Percentiles rank a stretch among this genome's conserved stretches.
phyloP scores from a whole-genome alignment of 2,329 filamentous ascomycete genomes.

The Remersonia thermophila region DNA sequence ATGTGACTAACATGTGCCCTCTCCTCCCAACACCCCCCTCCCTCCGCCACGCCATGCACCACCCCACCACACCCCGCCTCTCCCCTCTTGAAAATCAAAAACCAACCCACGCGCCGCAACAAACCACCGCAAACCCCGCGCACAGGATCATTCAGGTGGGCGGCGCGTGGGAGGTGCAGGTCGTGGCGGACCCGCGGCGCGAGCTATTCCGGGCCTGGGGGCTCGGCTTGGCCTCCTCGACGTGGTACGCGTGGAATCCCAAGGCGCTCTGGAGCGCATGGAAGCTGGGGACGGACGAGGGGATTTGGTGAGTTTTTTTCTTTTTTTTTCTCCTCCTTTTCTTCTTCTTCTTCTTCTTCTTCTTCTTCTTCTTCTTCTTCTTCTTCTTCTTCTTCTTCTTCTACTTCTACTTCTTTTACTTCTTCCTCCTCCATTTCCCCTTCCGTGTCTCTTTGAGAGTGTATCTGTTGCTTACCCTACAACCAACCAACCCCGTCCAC shows the following conservation, averaged over 20 bases:
- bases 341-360: background rate
- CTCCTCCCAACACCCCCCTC: too few relatives aligned
- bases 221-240: slow-evolving; percentile 41
- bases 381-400: background rate
- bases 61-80: too few relatives aligned
- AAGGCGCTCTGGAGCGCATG: slow-evolving; percentile 44
- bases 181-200: slow-evolving; percentile 49
- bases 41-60: too few relatives aligned
- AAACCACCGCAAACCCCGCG: background rate
- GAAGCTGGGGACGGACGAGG: slow-evolving; percentile 46
- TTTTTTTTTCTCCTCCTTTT: background rate
- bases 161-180: slow-evolving; percentile 42
- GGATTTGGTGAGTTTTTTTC: slow-evolving; percentile 38
- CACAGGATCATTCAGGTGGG: slow-evolving; percentile 40
- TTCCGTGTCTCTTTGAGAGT: background rate
- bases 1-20: too few relatives aligned
- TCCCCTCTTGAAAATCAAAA: too few relatives aligned
- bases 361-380: background rate
- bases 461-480: too few relatives aligned
- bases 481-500: too few relatives aligned
- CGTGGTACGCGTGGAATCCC: slow-evolving; percentile 52
- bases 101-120: background rate
- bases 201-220: slow-evolving; percentile 55
- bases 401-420: too few relatives aligned
- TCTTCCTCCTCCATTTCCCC: background rate